Percentiles rank a stretch among this genome's conserved stretches.
Conservation (phyloP, 2,329 filamentous ascomycete genomes). For the Alternaria atra region DNA sequence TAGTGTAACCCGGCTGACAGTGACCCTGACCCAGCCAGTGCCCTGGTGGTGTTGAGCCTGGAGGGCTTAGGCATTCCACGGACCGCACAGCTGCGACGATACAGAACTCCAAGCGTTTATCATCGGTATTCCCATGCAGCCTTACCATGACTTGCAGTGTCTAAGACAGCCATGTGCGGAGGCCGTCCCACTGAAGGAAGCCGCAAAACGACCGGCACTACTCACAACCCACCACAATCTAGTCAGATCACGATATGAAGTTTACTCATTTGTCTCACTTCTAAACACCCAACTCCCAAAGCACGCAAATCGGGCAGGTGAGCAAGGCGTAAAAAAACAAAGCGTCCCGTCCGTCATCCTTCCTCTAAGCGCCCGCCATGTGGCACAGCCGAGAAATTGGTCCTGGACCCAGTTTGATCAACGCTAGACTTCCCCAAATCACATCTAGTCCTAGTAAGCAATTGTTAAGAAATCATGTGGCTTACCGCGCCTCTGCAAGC, state of each 20-base stretch:
- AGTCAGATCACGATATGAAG: not conserved
- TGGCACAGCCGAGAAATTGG: slow-evolving; percentile 9
- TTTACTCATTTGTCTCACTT: slow-evolving; percentile 12
- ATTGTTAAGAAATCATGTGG: slow-evolving; percentile 2
- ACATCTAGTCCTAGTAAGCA: not conserved
- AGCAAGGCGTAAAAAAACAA: slow-evolving; percentile 11
- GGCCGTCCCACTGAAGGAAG: not conserved
- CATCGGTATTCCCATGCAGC: slow-evolving; percentile 8
- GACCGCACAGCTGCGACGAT: not conserved
- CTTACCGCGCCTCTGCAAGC: slow-evolving; percentile 16
- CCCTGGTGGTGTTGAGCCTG: not conserved
- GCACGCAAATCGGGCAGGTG: slow-evolving; percentile 5
- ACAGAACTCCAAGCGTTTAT: not conserved
- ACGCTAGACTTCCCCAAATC: slow-evolving; percentile 4
- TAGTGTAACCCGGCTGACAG: not conserved
- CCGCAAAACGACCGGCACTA: slow-evolving; percentile 2
- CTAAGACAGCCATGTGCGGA: not conserved
- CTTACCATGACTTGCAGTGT: not conserved
- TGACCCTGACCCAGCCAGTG: not conserved
- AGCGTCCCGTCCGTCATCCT: slow-evolving; percentile 11
- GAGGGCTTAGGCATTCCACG: not conserved
- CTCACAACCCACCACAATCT: not conserved
- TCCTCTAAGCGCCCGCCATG: slow-evolving; percentile 16
- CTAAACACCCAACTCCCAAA: slow-evolving; percentile 3
- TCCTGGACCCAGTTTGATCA: slow-evolving; percentile 5